Evolutionary conservation across 345 rosid species (phyloP).

Genomic region (Arabis hirsuta): DNA sequence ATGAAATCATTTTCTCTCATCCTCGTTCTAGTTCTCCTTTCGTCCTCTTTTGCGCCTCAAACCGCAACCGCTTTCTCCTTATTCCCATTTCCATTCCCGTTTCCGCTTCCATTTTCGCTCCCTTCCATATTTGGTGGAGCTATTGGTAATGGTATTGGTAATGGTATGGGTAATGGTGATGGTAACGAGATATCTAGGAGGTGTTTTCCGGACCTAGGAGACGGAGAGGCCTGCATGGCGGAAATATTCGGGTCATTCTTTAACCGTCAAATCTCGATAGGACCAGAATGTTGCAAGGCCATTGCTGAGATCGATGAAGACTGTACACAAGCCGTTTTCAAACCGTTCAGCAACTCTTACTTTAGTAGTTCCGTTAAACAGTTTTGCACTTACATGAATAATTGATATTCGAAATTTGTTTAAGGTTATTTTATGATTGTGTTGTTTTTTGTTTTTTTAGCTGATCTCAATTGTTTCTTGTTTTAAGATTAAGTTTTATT

Average conservation of each 20-base stretch:
- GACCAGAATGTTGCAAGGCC: slow-evolving; percentile 40
- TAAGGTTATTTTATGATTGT: neutral
- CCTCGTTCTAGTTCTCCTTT: slow-evolving; percentile 15
- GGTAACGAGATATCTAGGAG: slow-evolving; percentile 17
- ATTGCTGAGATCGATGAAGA: slow-evolving; percentile 27
- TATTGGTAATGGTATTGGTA: no score
- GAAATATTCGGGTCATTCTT: slow-evolving; percentile 35
- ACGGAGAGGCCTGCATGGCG: slow-evolving; percentile 30
- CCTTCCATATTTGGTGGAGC: slow-evolving; percentile 20
- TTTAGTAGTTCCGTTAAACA: slow-evolving; percentile 29
- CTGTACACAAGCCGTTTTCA: slow-evolving; percentile 28
- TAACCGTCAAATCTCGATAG: slow-evolving; percentile 5
- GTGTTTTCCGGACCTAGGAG: slow-evolving; percentile 39
- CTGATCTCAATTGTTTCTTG: neutral
- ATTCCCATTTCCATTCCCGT: neutral
- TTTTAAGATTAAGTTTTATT: neutral
- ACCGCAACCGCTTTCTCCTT: slow-evolving; percentile 16
- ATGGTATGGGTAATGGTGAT: neutral
- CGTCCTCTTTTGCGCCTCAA: slow-evolving; percentile 1
- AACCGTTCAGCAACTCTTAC: slow-evolving; percentile 12
- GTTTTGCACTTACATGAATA: slow-evolving; percentile 25
- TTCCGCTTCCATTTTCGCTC: slow-evolving; percentile 18
- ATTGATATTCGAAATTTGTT: neutral
- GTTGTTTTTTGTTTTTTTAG: neutral
- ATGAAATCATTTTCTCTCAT: slow-evolving; percentile 23